phyloP scores from a whole-genome alignment of 1,284 basidiomycete species.

The Tilletiaria anomala region DNA sequence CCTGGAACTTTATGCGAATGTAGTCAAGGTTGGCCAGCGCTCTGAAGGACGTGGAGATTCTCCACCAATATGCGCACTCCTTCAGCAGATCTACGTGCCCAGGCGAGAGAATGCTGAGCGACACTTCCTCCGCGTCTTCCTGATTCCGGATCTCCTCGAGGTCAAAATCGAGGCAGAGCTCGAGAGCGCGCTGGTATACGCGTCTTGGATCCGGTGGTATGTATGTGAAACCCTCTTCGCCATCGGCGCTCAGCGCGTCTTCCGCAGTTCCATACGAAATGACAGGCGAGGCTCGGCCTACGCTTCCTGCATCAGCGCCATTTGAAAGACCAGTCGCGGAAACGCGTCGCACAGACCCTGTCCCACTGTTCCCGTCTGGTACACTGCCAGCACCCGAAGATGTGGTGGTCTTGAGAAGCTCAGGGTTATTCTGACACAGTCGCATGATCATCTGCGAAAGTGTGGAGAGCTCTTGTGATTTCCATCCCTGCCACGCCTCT shows the following conservation, averaged over 20 bases:
- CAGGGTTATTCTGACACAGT: constrained; percentile 74
- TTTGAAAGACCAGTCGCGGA: not conserved
- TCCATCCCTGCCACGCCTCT: constrained; percentile 70
- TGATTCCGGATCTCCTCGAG: constrained; percentile 77
- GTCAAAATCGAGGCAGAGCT: constrained; percentile 69
- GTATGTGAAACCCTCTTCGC: constrained; percentile 50
- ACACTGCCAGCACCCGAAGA: too few relatives aligned
- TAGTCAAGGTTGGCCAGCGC: not conserved
- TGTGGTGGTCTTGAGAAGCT: constrained; percentile 60
- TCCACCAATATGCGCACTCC: constrained; percentile 77
- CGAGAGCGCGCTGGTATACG: constrained; percentile 69
- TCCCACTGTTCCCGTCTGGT: constrained; percentile 1
- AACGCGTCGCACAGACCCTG: not conserved
- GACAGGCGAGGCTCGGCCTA: too few relatives aligned
- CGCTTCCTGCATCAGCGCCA: not conserved
- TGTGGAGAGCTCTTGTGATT: constrained; percentile 63
- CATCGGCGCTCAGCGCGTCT: constrained; percentile 8
- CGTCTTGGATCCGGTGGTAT: constrained; percentile 77
- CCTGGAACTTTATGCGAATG: not conserved
- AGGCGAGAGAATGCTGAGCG: constrained; percentile 74
- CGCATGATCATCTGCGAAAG: constrained; percentile 75
- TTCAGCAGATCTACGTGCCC: constrained; percentile 68
- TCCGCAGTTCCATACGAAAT: not conserved
- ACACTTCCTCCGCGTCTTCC: constrained; percentile 77
- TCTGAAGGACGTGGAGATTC: constrained; percentile 49